These are phyloP conservation scores for Otatea glauca DNA, from an alignment of 176 grass and related monocot species.

Conservation along the genomic window DNA sequence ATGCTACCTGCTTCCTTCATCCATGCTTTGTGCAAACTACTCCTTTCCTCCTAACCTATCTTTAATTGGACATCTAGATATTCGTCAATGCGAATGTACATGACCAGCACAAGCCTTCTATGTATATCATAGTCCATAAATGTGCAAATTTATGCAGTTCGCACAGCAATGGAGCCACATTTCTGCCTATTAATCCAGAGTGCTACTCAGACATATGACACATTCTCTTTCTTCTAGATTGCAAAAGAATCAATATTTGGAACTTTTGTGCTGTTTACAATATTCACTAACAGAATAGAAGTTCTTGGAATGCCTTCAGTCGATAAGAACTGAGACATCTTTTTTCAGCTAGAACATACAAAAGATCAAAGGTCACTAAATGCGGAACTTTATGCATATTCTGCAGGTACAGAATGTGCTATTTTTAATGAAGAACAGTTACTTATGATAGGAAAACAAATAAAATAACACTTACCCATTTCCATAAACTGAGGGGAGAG, in stretches of 20 bases:
- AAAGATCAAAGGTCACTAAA: not conserved
- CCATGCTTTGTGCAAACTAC: not conserved
- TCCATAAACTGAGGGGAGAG: constrained; percentile 48
- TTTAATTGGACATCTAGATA: not conserved
- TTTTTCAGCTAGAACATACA: constrained; percentile 16
- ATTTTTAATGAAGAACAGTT: not conserved
- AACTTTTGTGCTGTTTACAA: not conserved
- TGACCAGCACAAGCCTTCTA: not conserved
- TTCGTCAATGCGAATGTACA: not conserved
- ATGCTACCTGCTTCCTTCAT: not conserved
- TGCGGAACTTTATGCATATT: constrained; percentile 13
- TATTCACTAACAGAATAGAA: not conserved
- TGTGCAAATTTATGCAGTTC: not conserved
- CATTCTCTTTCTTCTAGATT: constrained; percentile 10
- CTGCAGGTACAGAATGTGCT: not conserved
- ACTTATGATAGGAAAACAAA: not conserved
- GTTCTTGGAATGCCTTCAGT: not conserved
- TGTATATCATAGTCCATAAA: not conserved
- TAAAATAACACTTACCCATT: constrained; percentile 45
- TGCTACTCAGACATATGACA: constrained; percentile 3
- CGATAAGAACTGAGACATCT: not conserved
- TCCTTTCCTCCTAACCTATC: not conserved
- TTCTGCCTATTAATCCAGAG: not conserved
- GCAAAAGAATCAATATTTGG: not conserved
- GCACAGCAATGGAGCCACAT: not conserved